Base-by-base conservation (phyloP, 192 early-diverging fungal species). In the Coemansia sp. region DNA sequence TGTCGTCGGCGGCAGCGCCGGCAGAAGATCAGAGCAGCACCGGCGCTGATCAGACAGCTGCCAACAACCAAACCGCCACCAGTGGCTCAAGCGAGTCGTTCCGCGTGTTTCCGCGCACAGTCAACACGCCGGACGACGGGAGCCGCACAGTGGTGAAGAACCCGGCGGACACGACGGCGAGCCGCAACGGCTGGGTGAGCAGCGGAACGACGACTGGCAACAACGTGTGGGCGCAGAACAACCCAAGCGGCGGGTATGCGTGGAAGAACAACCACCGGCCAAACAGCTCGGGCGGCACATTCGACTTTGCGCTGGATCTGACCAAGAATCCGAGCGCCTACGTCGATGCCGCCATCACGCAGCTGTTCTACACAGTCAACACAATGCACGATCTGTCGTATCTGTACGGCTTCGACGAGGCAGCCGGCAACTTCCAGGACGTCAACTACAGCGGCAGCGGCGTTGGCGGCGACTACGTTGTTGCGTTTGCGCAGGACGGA, bases 191-290 rank as follows among this genome's bases (percentile, higher is more conserved):
- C 19, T 98, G 96, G 96, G 90, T 93, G 69, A 76, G 84, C n/a
- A 89, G 89, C 62, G 77, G 76, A 11, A 66, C 67, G 64, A 85
- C 82, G 63, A 63, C 57, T 44, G 96, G 96, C 23, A 98, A 96
- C 85, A 98, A 98, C 74, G 96, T 92, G n/a, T 94, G 86, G 74
- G 94, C 94, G n/a, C 94, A 96, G 47, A 90, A 91, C 65, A 98
- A 98, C 73, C 87, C 89, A 6, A 83, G 85, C 53, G 93, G 94
- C 43, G 89, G 89, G 16, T 83, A 81, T 47, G 77, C 82, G n/a
- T 98, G 93, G 94, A 65, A 88, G 61, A 83, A 87, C 84, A 95
- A 95, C 76, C 79, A 91, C 69, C 87, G 94, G 18, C 94, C 72
- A 0, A 64, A 39, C 16, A 59, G 57, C 9, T 42, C 58, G 16